Conservation (phyloP, 1,284 basidiomycete species). For the Retiboletus flavoniger region DNA sequence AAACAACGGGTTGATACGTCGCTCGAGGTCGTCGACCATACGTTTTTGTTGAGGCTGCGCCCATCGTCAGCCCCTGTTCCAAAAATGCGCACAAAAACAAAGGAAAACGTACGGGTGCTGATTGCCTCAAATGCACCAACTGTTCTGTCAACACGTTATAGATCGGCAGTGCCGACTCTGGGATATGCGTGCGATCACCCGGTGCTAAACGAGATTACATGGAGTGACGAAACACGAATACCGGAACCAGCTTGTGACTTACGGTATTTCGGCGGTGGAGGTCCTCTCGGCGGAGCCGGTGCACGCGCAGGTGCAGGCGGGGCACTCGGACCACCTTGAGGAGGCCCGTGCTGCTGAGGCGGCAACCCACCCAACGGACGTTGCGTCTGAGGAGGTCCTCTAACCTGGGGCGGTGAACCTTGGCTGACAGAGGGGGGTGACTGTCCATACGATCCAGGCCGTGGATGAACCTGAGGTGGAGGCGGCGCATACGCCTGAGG, state of each 20-base stretch:
- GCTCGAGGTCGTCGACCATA: constrained; percentile 85
- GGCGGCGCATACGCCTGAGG: constrained; percentile 27
- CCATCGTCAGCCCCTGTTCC: neutral
- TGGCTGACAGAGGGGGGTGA: constrained; percentile 18
- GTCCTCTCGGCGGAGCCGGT: constrained; percentile 34
- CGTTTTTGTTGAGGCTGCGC: constrained; percentile 76
- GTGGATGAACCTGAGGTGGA: constrained; percentile 9
- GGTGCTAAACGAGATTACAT: constrained; percentile 51
- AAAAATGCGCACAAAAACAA: neutral
- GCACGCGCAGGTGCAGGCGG: constrained; percentile 40
- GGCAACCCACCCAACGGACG: constrained; percentile 26
- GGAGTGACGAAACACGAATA: neutral
- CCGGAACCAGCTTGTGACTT: constrained; percentile 36
- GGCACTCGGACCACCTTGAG: constrained; percentile 42
- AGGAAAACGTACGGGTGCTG: constrained; percentile 58
- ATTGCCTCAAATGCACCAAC: constrained; percentile 65
- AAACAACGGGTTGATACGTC: constrained; percentile 83
- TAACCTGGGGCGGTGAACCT: constrained; percentile 20
- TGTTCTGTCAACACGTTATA: constrained; percentile 67
- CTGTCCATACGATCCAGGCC: constrained; percentile 17
- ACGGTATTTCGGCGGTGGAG: constrained; percentile 82
- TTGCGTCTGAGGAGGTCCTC: constrained; percentile 23
- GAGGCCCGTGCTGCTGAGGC: constrained; percentile 34
- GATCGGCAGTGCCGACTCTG: constrained; percentile 66
- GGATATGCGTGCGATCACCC: constrained; percentile 91